Percentiles rank a stretch among this genome's conserved stretches.
These are phyloP conservation scores for Lentinula boryana DNA, from an alignment of 768 basidiomycete genomes.

Conservation along the genomic window DNA sequence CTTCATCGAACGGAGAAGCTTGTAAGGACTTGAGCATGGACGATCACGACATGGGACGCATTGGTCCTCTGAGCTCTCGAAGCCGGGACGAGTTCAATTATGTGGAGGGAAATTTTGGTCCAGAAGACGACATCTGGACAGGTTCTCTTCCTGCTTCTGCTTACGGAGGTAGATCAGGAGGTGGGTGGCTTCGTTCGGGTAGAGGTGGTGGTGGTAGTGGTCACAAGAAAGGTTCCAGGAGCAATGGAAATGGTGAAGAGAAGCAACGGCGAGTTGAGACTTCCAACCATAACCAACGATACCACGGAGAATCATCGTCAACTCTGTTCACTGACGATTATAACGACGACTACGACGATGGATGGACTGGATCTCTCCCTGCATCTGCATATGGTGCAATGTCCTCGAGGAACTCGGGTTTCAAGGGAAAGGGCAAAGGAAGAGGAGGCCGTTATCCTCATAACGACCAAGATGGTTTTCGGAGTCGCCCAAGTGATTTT, in stretches of 20 bases:
- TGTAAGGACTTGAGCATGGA: neutral
- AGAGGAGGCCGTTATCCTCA: neutral
- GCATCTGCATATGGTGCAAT: neutral
- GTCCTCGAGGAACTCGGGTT: neutral
- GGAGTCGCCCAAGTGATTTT: neutral
- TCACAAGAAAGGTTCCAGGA: neutral
- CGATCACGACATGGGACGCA: no score
- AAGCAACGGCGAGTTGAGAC: no score
- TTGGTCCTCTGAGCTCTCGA: no score
- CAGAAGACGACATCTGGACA: neutral
- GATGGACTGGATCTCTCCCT: neutral
- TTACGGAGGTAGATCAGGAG: neutral
- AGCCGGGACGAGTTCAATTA: no score
- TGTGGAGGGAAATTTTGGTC: neutral
- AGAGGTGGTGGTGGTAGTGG: neutral
- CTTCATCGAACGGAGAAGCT: neutral
- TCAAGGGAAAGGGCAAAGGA: neutral
- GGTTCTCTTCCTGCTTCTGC: constrained; percentile 2
- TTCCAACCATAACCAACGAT: no score
- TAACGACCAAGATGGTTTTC: neutral
- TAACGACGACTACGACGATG: neutral
- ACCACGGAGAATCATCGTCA: no score
- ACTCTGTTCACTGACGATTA: no score
- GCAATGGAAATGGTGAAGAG: neutral
- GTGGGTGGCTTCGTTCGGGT: neutral